Evolutionary conservation across 331 rosid genomes (phyloP), one percentile per base, ranked within the genome.

Genomic region (Erythrophleum ivorense): DNA sequence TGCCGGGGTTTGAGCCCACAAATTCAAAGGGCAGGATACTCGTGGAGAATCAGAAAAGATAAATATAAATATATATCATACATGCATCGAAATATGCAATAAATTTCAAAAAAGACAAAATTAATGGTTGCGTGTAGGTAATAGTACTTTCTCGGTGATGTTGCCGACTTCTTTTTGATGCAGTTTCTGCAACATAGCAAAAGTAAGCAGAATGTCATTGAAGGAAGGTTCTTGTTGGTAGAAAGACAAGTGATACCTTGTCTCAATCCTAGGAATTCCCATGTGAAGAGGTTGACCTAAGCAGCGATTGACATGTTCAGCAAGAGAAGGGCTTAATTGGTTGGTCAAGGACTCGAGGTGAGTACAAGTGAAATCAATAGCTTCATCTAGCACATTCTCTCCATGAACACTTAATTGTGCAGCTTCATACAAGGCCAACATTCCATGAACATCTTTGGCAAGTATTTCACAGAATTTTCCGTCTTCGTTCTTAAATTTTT

Each of bases 381-480:
- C 55, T 50, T 50, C 55, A 13, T 13, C n/a, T 3, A 50, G 55
- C 13, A 14, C 13, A 4, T 14, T 3, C 6, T 50, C 55, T 59
- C 64, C 66, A 6, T 59, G 40, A 29, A 29, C 38, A 8, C 24
- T 13, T 3, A 59, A 29, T 59, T 59, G 38, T 59, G 66, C 6
- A 21, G 66, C 66, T 59, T 59, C 66, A 29, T 59, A 59, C 66
- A 59, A 59, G 16, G 40, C 66, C 38, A 59, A 29, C 18, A 59
- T 59, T 9, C 38, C 66, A 1, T 29, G 3, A 34, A 59, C 40
- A 59, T 59, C 38, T 11, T 59, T 3, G 36, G 3, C 12, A 24
- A 24, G 0, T 0, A 21, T 59, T 29, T 59, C 66, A 10, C 24
- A 0, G 4, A 59, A 29, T 16, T 9, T 11, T 11, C 66, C 16